Evolutionary conservation across 257 asterid species (phyloP).

Genomic region (Schizonepeta tenuifolia): DNA sequence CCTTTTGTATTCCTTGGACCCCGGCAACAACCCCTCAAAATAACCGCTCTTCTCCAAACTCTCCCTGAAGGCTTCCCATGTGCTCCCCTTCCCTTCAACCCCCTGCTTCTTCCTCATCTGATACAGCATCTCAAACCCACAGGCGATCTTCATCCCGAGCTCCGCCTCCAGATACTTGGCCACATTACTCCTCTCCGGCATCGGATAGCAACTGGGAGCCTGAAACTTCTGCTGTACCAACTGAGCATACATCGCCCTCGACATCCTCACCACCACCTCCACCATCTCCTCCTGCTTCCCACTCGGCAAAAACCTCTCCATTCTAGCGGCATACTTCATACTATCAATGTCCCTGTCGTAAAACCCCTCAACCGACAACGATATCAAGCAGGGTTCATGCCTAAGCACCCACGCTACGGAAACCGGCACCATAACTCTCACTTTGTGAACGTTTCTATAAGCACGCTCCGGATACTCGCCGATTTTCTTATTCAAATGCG

Average conservation of each 20-base stretch:
- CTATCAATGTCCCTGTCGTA: conserved; percentile 89
- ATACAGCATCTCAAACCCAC: conserved; percentile 96
- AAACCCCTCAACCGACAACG: conserved; percentile 85
- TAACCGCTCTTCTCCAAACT: conserved; percentile 74
- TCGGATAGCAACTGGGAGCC: conserved; percentile 79
- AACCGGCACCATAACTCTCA: conserved; percentile 68
- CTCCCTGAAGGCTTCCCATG: conserved; percentile 81
- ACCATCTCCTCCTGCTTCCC: conserved; percentile 80
- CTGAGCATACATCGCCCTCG: conserved; percentile 96
- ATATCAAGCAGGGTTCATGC: conserved; percentile 67
- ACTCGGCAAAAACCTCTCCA: conserved; percentile 72
- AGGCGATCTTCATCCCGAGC: conserved; percentile 84
- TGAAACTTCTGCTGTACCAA: conserved; percentile 82
- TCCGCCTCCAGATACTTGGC: conserved; percentile 76
- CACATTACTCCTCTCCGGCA: conserved; percentile 72
- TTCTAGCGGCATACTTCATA: conserved; percentile 78
- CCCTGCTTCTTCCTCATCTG: conserved; percentile 79
- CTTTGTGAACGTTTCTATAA: conserved; percentile 62
- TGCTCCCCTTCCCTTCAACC: conserved; percentile 85
- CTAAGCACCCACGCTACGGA: conserved; percentile 79
- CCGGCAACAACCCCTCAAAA: conserved; percentile 78
- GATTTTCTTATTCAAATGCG: conserved; percentile 63
- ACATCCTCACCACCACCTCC: conserved; percentile 69
- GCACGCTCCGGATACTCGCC: conserved; percentile 72
- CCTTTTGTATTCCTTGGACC: conserved; percentile 75